A percentile compares a stretch with the other conserved stretches of the same genome.
Conservation (phyloP, 2,329 filamentous ascomycete species). For the Diaporthe citri region DNA sequence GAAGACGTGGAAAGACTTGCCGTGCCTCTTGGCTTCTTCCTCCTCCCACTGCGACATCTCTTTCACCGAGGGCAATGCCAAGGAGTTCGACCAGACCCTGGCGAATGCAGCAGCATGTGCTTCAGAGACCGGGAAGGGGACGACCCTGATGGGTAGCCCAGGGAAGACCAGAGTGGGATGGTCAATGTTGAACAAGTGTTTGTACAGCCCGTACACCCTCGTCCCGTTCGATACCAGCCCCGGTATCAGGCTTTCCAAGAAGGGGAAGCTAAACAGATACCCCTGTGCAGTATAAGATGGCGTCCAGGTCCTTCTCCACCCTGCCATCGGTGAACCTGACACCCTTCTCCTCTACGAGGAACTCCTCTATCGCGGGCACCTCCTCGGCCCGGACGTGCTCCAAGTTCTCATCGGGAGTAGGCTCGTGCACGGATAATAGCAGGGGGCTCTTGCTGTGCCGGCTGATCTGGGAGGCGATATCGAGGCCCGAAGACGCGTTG, state of each 20-base stretch:
- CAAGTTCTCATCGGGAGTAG: conserved; percentile 59
- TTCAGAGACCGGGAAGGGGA: conserved; percentile 88
- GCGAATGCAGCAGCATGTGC: conserved; percentile 83
- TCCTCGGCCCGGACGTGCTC: conserved; percentile 62
- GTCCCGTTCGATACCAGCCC: conserved; percentile 76
- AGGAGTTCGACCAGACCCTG: conserved; percentile 79
- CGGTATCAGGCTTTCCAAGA: conserved; percentile 63
- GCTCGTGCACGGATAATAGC: conserved; percentile 72
- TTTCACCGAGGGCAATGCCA: conserved; percentile 71
- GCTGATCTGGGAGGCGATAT: conserved; percentile 84
- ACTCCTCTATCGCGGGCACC: conserved; percentile 70
- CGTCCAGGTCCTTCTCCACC: conserved; percentile 77
- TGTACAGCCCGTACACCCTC: conserved; percentile 78
- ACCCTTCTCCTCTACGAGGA: conserved; percentile 64
- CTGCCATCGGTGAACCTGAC: conserved; percentile 75
- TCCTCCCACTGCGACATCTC: conserved; percentile 81
- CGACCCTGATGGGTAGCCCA: conserved; percentile 81
- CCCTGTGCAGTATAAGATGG: conserved; percentile 90
- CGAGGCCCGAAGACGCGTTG: conserved; percentile 85
- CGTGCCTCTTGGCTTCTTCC: conserved; percentile 63
- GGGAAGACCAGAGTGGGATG: conserved; percentile 85
- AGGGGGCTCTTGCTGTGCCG: conserved; percentile 70
- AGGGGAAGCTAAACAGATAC: conserved; percentile 88
- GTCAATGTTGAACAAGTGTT: conserved; percentile 82
- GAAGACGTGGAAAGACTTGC: conserved; percentile 62